phyloP scores from a whole-genome alignment of 768 basidiomycete genomes.

The Chalciporus pseudorubinellus region DNA sequence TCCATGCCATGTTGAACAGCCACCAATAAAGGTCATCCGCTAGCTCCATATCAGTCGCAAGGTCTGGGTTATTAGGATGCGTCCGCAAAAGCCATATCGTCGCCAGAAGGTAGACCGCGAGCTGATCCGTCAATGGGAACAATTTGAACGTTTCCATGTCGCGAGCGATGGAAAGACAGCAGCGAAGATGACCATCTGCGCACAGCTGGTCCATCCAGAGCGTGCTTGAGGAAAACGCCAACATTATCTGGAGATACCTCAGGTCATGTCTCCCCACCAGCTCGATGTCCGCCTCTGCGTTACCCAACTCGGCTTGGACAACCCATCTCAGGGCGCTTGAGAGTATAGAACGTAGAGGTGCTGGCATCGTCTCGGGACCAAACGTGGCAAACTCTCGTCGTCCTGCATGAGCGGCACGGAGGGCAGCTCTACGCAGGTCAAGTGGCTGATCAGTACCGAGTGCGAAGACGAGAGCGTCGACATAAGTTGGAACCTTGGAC shows the following conservation, averaged over 20 bases:
- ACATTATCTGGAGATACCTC: slow-evolving; percentile 7
- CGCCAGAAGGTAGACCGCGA: slow-evolving; percentile 5
- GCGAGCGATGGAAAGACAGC: slow-evolving; percentile 1
- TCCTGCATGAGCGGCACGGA: slow-evolving; percentile 3
- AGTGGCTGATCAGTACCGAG: neutral
- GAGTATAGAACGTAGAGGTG: neutral
- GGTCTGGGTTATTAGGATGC: neutral
- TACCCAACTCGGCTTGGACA: neutral
- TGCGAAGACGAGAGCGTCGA: neutral
- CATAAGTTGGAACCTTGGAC: neutral
- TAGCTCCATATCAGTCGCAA: neutral
- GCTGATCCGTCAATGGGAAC: slow-evolving; percentile 5
- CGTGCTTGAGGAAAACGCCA: neutral
- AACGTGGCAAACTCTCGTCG: slow-evolving; percentile 2
- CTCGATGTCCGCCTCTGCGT: neutral
- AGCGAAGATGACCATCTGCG: slow-evolving; percentile 2
- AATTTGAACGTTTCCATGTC: slow-evolving; percentile 1
- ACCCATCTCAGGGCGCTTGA: neutral
- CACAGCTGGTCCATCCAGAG: slow-evolving; percentile 3
- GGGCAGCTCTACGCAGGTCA: slow-evolving; percentile 1
- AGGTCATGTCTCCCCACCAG: slow-evolving; percentile 4
- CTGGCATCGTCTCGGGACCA: neutral
- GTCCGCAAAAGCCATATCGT: neutral
- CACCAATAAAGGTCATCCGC: slow-evolving; percentile 1
- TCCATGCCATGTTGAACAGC: slow-evolving; percentile 6